These are phyloP conservation scores for Candida oleophila DNA, from an alignment of 805 yeast species.

Conservation along the genomic window DNA sequence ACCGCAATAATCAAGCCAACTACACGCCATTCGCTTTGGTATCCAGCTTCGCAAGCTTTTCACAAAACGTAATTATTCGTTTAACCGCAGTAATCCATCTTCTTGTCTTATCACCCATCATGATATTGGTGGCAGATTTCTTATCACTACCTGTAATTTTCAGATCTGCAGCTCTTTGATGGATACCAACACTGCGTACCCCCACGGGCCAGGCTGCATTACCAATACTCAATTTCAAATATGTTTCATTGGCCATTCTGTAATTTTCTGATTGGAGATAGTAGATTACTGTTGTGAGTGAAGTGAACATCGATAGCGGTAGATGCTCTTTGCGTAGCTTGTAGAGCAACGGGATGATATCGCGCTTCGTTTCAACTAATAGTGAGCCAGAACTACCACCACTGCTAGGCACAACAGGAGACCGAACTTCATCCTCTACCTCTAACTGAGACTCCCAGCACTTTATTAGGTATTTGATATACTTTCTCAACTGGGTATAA, in stretches of 20 bases:
- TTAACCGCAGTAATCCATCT: slow-evolving; percentile 76
- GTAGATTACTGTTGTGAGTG: slow-evolving; percentile 58
- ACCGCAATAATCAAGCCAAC: no score
- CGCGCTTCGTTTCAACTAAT: slow-evolving; percentile 35
- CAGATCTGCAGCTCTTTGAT: slow-evolving; percentile 63
- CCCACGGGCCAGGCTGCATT: slow-evolving; percentile 95
- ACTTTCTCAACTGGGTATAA: slow-evolving; percentile 44
- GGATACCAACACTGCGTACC: slow-evolving; percentile 75
- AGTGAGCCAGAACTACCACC: no score
- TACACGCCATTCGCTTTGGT: not conserved
- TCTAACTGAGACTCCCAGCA: slow-evolving; percentile 35
- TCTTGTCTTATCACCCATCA: slow-evolving; percentile 74
- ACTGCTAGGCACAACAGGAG: not conserved
- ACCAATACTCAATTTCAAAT: slow-evolving; percentile 76
- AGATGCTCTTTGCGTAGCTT: slow-evolving; percentile 37
- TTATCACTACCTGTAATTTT: slow-evolving; percentile 50
- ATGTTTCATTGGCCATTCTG: slow-evolving; percentile 60
- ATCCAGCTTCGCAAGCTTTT: slow-evolving; percentile 15
- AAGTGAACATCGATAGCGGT: slow-evolving; percentile 45
- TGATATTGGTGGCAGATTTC: slow-evolving; percentile 59
- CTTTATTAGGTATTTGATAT: slow-evolving; percentile 43
- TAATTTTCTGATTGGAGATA: slow-evolving; percentile 57
- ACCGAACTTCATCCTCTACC: slow-evolving; percentile 9
- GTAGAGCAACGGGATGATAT: slow-evolving; percentile 52
- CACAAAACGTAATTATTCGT: slow-evolving; percentile 62